phyloP scores from a whole-genome alignment of 164 flowering plant species.

The Cinnamomum micranthum region DNA sequence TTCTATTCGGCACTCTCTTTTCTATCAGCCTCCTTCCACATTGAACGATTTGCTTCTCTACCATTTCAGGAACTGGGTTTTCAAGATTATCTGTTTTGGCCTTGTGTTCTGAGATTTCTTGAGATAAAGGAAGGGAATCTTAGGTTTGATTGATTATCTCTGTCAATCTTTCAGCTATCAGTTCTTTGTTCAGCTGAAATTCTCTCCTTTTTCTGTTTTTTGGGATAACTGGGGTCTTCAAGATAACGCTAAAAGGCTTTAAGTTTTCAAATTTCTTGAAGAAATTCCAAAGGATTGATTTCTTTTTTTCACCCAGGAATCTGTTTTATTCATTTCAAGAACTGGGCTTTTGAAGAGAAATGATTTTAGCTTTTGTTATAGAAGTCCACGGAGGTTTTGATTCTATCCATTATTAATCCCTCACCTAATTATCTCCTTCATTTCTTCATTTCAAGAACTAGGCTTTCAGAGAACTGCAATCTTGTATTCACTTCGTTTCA shows the following conservation, averaged over 20 bases:
- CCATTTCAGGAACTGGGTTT: slow-evolving; percentile 3
- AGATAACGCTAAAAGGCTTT: no score
- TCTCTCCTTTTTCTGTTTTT: background rate
- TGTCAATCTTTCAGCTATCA: background rate
- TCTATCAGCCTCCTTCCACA: background rate
- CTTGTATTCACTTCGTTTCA: background rate
- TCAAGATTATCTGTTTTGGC: background rate
- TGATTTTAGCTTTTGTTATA: background rate
- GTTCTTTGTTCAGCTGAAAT: background rate
- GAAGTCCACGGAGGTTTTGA: no score
- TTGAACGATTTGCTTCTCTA: background rate
- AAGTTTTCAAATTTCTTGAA: no score
- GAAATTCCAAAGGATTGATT: no score
- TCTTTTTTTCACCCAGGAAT: background rate
- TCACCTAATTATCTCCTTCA: background rate
- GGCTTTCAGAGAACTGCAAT: background rate
- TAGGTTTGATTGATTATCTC: background rate
- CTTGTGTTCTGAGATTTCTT: background rate
- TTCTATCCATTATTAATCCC: no score
- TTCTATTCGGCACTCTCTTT: background rate
- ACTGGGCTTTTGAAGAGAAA: background rate
- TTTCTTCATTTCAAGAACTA: slow-evolving; percentile 2
- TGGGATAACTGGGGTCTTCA: no score
- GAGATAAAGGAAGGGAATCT: background rate
- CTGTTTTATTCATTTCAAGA: background rate